Percentiles rank a stretch among this genome's conserved stretches.
Conservation (phyloP, 2,329 filamentous ascomycete genomes). For the Rutstroemia sp. region DNA sequence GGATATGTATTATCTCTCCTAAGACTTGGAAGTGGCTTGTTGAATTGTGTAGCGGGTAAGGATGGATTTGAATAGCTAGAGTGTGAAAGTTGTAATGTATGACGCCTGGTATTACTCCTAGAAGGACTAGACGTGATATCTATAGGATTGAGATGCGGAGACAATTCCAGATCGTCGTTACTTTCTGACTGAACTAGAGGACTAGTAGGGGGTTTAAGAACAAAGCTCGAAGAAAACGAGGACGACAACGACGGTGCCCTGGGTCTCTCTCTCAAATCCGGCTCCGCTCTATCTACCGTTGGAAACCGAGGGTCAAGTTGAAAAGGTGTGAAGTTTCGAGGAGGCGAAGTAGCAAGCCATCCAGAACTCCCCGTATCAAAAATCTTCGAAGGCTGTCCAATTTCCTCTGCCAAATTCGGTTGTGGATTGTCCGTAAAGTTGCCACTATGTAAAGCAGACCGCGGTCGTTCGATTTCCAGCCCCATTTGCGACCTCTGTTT, state of each 20-base stretch:
- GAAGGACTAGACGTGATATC: slow-evolving; percentile 36
- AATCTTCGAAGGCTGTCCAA: slow-evolving; percentile 7
- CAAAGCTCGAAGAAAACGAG: slow-evolving; percentile 70
- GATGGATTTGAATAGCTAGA: slow-evolving; percentile 38
- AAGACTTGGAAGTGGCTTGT: slow-evolving; percentile 37
- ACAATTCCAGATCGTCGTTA: slow-evolving; percentile 67
- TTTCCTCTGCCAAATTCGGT: slow-evolving; percentile 5
- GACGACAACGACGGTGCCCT: slow-evolving; percentile 55
- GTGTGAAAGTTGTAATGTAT: slow-evolving; percentile 63
- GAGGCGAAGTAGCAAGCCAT: slow-evolving; percentile 52
- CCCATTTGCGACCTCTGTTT: slow-evolving; percentile 44
- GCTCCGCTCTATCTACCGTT: slow-evolving; percentile 14
- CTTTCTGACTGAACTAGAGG: slow-evolving; percentile 84
- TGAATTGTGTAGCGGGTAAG: slow-evolving; percentile 34
- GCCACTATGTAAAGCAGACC: slow-evolving; percentile 65
- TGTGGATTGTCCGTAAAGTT: slow-evolving; percentile 46
- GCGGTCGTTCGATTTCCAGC: slow-evolving; percentile 68
- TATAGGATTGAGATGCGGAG: slow-evolving; percentile 44
- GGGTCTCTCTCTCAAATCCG: slow-evolving; percentile 13
- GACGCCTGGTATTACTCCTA: slow-evolving; percentile 46
- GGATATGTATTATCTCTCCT: slow-evolving; percentile 58
- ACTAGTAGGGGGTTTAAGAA: slow-evolving; percentile 83
- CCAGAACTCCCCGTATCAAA: slow-evolving; percentile 19
- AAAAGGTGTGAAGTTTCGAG: slow-evolving; percentile 43
- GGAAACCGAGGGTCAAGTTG: slow-evolving; percentile 32